Percentiles rank a stretch among this genome's conserved stretches.
phyloP scores from a whole-genome alignment of 2,329 filamentous ascomycete genomes.

The Fusarium decemcellulare region DNA sequence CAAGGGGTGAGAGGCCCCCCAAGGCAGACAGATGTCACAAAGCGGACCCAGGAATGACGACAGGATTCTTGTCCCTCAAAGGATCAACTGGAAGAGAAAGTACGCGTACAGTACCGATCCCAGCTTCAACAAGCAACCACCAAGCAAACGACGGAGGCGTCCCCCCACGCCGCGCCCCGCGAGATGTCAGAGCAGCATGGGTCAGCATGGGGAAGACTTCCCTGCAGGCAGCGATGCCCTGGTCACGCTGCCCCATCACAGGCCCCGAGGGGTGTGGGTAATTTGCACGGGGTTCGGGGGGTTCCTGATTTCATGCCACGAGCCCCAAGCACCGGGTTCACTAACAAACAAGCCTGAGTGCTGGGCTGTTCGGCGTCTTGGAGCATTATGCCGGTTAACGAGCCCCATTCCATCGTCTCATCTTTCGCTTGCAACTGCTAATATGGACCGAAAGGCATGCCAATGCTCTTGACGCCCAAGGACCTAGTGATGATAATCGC shows the following conservation, averaged over 20 bases:
- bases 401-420: conserved; percentile 12
- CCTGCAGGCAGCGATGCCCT: conserved; percentile 20
- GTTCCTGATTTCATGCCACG: conserved; percentile 7
- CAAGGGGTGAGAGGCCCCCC: conserved; percentile 1
- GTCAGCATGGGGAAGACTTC: conserved; percentile 34
- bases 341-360: conserved; percentile 1
- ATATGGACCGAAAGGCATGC: conserved; percentile 2
- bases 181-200: conserved; percentile 38
- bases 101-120: conserved; percentile 10
- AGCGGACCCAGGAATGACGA: conserved; percentile 34
- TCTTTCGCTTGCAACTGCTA: conserved; percentile 3
- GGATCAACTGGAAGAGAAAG: conserved; percentile 9
- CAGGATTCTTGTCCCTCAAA: conserved; percentile 7
- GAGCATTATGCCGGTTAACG: conserved; percentile 9
- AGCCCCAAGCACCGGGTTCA: conserved; percentile 29
- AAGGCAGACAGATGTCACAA: conserved; percentile 25
- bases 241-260: conserved; percentile 14
- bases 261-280: conserved; percentile 28
- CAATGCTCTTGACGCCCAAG: neutral
- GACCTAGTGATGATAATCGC: neutral
- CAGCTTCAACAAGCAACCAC: conserved; percentile 8
- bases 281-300: conserved; percentile 12
- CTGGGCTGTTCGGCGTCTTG: conserved; percentile 11
- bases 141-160: conserved; percentile 3
- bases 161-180: conserved; percentile 38